Conservation (phyloP, 2,329 filamentous ascomycete species). For the Fusarium sp. region DNA sequence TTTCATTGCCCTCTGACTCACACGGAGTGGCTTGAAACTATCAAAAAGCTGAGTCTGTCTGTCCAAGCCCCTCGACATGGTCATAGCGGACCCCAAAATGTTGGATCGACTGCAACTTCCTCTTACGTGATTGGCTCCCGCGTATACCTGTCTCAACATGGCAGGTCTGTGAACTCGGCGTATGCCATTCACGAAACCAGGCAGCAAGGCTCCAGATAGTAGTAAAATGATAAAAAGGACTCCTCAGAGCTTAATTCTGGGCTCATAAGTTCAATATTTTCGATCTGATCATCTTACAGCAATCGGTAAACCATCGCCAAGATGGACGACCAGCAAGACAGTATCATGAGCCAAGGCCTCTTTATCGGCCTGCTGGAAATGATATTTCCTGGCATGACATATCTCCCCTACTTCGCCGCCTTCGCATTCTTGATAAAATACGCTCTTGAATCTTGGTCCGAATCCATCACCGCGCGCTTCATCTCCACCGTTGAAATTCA, state of each 20-base stretch:
- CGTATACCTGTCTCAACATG: not conserved
- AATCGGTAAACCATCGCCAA: too few species aligned
- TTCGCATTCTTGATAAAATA: not conserved
- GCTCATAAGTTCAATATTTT: fast-evolving
- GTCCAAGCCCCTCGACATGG: not conserved
- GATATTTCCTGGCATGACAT: not conserved
- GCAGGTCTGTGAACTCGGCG: not conserved
- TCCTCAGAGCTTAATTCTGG: fast-evolving
- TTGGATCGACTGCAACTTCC: not conserved
- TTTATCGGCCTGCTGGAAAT: not conserved
- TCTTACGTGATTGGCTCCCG: not conserved
- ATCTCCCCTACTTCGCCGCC: not conserved
- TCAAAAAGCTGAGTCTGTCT: not conserved
- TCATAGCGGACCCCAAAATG: not conserved
- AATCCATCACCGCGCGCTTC: not conserved
- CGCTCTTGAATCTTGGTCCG: not conserved
- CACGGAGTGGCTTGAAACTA: not conserved
- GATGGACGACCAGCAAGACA: not conserved
- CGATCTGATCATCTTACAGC: too few species aligned
- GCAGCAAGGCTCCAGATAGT: not conserved
- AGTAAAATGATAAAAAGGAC: fast-evolving
- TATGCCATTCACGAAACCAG: not conserved
- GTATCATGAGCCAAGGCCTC: not conserved
- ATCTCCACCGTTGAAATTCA: conserved; percentile 8
- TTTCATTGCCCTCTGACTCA: not conserved